Base-by-base conservation (phyloP, 805 yeast genomes). In the Ogataea corticis region DNA sequence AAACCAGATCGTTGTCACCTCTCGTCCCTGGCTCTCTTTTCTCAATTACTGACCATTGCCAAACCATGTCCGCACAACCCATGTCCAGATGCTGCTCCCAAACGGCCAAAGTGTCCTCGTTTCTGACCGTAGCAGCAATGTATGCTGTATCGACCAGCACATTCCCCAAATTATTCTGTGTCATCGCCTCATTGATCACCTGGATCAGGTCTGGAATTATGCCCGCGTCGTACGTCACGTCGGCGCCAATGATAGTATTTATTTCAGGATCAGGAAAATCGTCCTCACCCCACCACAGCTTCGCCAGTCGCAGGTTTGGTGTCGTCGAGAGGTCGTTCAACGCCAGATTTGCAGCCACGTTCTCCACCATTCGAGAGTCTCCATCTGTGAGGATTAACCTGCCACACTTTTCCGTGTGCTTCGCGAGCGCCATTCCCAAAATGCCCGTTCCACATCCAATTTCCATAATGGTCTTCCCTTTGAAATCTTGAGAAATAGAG, bases 361-460 rank as follows among this genome's bases (percentile, higher is more conserved):
- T 66, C 12, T 77, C 79, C 3, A 86, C 65, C 12, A 85, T 67
- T 12, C 68, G 69, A 2, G 75, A 67, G 48, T 83, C 86, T 2
- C 92, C 94, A 59, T 87, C 96, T 0, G 92, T 84, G 29, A 83
- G 62, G 0, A 70, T 59, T 13, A 82, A 60, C 29, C 49, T 52
- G 7, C 38, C 33, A 1, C 51, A 12, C 16, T 42, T 25, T 9
- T 46, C 33, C 21, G 46, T 51, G 35, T 61, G 54, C 45, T 67
- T 69, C 15, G 64, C 53, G 4, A 78, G 48, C 1, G 77, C 63
- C 25, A 85, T 50, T 1, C 91, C 81, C 1, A 87, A 83, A 7
- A 92, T 66, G 0, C 97, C 97, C 0, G 97, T 89, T 0, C 98
- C 98, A 10, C 94, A 77, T 0, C 98, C 98, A 18, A 91, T 61